Base-by-base conservation (phyloP, 495 filamentous ascomycete species). In the Tuber aestivum region DNA sequence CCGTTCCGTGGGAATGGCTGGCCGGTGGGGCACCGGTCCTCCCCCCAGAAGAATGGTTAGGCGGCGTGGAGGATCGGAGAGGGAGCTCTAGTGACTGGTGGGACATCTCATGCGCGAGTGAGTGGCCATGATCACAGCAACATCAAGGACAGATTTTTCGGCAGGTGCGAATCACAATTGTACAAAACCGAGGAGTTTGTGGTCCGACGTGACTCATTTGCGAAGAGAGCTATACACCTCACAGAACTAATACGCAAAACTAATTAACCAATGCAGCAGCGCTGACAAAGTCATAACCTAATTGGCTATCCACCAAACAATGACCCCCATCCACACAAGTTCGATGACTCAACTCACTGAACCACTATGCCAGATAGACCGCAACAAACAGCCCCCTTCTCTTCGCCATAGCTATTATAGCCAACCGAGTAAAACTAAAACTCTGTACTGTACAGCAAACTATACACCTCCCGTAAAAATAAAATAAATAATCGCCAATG, bases 371-470 rank as follows among this genome's bases (percentile, higher is more conserved):
- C 56, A 14, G 27, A 16, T 20, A 35, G 27, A 65, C 27, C 56
- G 27, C 18, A 65, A 65, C 56, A 65, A 32, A 32, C 27, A 65
- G 2, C 3, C 56, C 50, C 50, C 27, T 27, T 18, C 56, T 18
- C 32, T 65, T 20, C 56, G 5, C 32, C 56, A 65, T 18, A 65
- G 56, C 56, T 35, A 65, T 32, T 65, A 65, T 65, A 65, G 56
- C 56, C 32, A 35, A 18, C 56, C 8, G 27, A 27, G 32, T 65
- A 35, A 65, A 65, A 35, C 56, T 65, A 65, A 65, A 65, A 35
- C 56, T 65, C 56, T 35, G 56, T 65, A 65, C 56, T 65, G 27
- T 65, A 65, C 56, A 65, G n/a, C 27, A 65, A 35, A 35, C 56
- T 35, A 35, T 65, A 65, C 32, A 65, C 56, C 12, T 6, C 56